Evolutionary conservation across 768 basidiomycete species (phyloP), one percentile per base, ranked within the genome.

Genomic region (Cystofilobasidium macerans): DNA sequence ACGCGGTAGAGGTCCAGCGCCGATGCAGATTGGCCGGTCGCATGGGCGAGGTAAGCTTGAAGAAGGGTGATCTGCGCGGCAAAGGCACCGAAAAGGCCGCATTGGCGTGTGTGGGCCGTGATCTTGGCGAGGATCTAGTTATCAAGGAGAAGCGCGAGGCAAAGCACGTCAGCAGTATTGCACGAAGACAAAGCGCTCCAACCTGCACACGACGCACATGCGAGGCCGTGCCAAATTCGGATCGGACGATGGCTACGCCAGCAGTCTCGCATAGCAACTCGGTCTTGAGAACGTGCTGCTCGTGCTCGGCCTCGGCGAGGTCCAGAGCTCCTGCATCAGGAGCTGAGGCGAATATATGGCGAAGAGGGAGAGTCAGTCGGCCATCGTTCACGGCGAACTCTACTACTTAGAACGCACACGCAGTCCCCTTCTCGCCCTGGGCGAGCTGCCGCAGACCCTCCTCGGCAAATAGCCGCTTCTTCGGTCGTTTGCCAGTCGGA

Each of bases 401-500:
- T 6, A 48, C 7, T 11, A 48, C 12, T 22, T 45, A 33, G n/a
- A n/a, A n/a, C n/a, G n/a, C n/a, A n/a, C n/a, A n/a, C n/a, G n/a
- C n/a, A n/a, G 43, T 56, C 47, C 38, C 33, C 30, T 57, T 42
- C 24, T 18, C 36, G 6, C 30, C 36, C 45, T 35, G 32, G 3
- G 28, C 61, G 28, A 68, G 48, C 43, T 68, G 61, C 28, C 42
- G 47, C 38, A 68, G 26, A 0, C 67, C 67, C 45, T 68, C 67
- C 0, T 62, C 61, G 20, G 54, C 61, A 36, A 68, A 68, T 11
- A 68, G 42, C 4, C 51, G 22, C 51, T 68, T 68, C 45, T 68
- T 68, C 22, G 67, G 67, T 30, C 62, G 38, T 32, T 68, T 68
- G 7, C 61, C 67, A 3, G 67, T 62, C 22, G 67, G 67, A 33